phyloP scores from a whole-genome alignment of 2,329 filamentous ascomycete genomes.

The Plectosphaerella plurivora region DNA sequence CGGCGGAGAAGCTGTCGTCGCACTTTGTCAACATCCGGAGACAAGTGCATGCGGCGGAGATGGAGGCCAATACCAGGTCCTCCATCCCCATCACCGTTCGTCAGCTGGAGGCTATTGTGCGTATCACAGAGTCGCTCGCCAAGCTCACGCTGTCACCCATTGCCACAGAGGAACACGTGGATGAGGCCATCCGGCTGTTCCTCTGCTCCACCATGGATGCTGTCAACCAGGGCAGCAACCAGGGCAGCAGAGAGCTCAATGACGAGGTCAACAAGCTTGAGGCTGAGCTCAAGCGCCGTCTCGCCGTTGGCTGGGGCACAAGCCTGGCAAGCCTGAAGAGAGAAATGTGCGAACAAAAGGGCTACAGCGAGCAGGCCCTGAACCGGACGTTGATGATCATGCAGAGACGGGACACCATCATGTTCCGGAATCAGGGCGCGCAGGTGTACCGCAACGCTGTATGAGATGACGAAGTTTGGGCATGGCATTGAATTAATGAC shows the following conservation, averaged over 20 bases:
- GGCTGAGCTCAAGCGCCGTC: slow-evolving; percentile 76
- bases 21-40: slow-evolving; percentile 96
- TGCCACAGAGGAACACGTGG: slow-evolving; percentile 86
- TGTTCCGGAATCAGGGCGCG: slow-evolving; percentile 71
- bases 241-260: slow-evolving; percentile 82
- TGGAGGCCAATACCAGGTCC: slow-evolving; percentile 83
- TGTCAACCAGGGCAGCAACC: slow-evolving; percentile 81
- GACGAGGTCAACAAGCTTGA: slow-evolving; percentile 86
- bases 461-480: slow-evolving; percentile 25
- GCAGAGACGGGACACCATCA: slow-evolving; percentile 81
- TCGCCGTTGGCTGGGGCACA: slow-evolving; percentile 95
- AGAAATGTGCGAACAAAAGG: slow-evolving; percentile 89
- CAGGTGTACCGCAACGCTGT: slow-evolving; percentile 72
- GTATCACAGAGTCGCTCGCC: slow-evolving; percentile 92
- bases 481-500: slow-evolving; percentile 3
- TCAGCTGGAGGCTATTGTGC: slow-evolving; percentile 94
- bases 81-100: slow-evolving; percentile 97
- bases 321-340: slow-evolving; percentile 79
- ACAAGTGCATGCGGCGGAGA: slow-evolving; percentile 87
- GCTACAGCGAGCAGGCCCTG: slow-evolving; percentile 81
- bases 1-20: slow-evolving; percentile 91
- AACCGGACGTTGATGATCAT: slow-evolving; percentile 82
- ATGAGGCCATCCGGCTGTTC: slow-evolving; percentile 96
- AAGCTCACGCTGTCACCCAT: slow-evolving; percentile 84
- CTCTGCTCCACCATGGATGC: slow-evolving; percentile 97